Evolutionary conservation across 2,329 filamentous ascomycete genomes (phyloP).

Genomic region (Fusarium virguliforme): DNA sequence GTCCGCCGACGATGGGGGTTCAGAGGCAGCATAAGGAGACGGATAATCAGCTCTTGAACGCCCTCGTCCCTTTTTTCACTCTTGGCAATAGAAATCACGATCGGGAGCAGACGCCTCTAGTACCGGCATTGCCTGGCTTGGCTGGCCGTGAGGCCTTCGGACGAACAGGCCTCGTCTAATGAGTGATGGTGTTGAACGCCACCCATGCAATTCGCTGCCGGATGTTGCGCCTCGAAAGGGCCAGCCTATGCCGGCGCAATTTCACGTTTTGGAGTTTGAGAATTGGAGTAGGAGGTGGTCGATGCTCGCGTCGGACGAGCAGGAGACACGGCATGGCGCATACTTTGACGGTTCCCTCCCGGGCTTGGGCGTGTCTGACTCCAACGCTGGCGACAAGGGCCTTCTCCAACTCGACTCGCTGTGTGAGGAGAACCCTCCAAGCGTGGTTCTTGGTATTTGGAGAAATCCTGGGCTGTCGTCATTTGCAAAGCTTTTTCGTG

Average conservation of each 20-base stretch:
- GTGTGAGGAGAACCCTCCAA: conserved; percentile 41
- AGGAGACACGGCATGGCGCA: conserved; percentile 1
- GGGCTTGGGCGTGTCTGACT: background rate
- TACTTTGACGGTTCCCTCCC: conserved; percentile 12
- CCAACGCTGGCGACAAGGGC: conserved; percentile 6
- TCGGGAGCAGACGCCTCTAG: conserved; percentile 9
- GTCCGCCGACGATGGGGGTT: conserved; percentile 2
- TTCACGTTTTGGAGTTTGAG: conserved; percentile 9
- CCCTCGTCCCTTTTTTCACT: conserved; percentile 11
- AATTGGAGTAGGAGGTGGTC: conserved; percentile 21
- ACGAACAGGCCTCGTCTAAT: conserved; percentile 12
- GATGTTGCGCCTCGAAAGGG: conserved; percentile 18
- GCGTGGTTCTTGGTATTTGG: conserved; percentile 26
- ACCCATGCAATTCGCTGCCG: conserved; percentile 34
- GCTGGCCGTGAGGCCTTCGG: conserved; percentile 17
- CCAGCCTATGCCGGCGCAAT: conserved; percentile 2
- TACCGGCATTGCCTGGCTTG: conserved; percentile 35
- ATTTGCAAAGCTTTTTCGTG: conserved; percentile 21
- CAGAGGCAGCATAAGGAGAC: background rate
- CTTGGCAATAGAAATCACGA: background rate
- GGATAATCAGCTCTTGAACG: conserved; percentile 28
- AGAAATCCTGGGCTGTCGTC: conserved; percentile 39
- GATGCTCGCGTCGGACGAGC: conserved; percentile 5
- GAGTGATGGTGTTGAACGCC: conserved; percentile 18
- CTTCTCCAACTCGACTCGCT: conserved; percentile 42